Base-by-base conservation (phyloP, 257 asterid species). In the Euphrasia confusa region DNA sequence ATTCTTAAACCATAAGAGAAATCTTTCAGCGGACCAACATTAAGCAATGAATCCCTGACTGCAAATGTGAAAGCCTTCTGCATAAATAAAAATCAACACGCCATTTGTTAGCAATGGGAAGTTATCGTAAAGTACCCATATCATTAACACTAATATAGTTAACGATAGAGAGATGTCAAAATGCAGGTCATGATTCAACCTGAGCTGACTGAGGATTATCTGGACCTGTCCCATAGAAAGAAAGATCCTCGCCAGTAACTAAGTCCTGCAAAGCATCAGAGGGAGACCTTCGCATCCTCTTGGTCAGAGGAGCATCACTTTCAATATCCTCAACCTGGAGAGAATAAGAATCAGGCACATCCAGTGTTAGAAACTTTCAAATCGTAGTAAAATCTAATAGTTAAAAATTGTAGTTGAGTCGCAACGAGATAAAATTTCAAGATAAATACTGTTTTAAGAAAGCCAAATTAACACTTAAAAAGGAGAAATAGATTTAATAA, bases 1-100 rank as follows among this genome's bases (percentile, higher is more conserved):
- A 71, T 73, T 78, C 99, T 84, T 84, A 92, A 68, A 67, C 99
- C 99, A 78, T 84, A 73, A 63, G 94, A 75, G 71, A 92, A 92
- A 77, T 92, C 99, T 77, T 85, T 89, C 72, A 92, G 72, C 4
- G 99, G 97, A 62, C 96, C 99, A 76, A 92, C 81, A 75, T 92
- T 92, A 74, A 87, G 77, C 79, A 92, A 75, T 15, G 99, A 86
- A 72, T 92, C 99, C 63, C 97, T 80, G 66, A 92, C 99, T 24
- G 97, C 84, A 70, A 92, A 92, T 50, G 91, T 80, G 81, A 92
- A 92, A 63, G 85, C 55, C 73, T 84, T 92, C 99, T 92, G 91
- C 85, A 67, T 32, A 74, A 71, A 52, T 30, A 67, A 67, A 67
- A 67, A 61, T 61, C 15, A 52, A 67, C 54, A 60, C 18, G 71